Evolutionary conservation across 768 basidiomycete species (phyloP).

Genomic region (Daedaleopsis nitida): DNA sequence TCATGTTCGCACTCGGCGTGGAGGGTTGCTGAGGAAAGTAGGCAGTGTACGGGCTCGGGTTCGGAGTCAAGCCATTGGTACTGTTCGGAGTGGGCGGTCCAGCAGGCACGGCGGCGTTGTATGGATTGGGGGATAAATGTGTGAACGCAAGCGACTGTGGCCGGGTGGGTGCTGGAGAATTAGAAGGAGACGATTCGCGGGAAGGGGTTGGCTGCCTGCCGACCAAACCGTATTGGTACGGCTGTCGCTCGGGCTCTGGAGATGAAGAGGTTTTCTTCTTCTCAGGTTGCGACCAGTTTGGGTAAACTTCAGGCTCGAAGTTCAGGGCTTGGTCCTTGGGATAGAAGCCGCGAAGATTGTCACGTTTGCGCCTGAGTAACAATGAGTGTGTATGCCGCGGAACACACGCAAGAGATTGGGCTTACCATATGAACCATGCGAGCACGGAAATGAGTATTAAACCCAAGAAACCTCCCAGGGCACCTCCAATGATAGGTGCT

Average conservation of each 20-base stretch:
- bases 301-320: constrained; percentile 7
- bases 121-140: constrained; percentile 5
- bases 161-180: constrained; percentile 16
- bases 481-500: constrained; percentile 55
- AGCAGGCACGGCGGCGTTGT: constrained; percentile 1
- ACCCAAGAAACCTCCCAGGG: constrained; percentile 56
- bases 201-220: constrained; percentile 34
- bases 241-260: constrained; percentile 46
- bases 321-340: constrained; percentile 2
- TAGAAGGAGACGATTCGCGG: constrained; percentile 10
- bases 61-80: background rate
- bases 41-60: constrained; percentile 5
- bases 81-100: background rate
- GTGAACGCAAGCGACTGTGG: constrained; percentile 17
- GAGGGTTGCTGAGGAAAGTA: background rate
- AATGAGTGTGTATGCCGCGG: constrained; percentile 15
- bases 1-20: background rate
- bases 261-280: constrained; percentile 5
- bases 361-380: constrained; percentile 43
- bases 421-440: constrained; percentile 55
- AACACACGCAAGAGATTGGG: constrained; percentile 1
- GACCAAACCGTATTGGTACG: constrained; percentile 66
- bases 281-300: background rate
- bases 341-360: constrained; percentile 20
- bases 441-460: constrained; percentile 45